phyloP scores from a whole-genome alignment of 495 filamentous ascomycete species.

The Geopyxis carbonaria region DNA sequence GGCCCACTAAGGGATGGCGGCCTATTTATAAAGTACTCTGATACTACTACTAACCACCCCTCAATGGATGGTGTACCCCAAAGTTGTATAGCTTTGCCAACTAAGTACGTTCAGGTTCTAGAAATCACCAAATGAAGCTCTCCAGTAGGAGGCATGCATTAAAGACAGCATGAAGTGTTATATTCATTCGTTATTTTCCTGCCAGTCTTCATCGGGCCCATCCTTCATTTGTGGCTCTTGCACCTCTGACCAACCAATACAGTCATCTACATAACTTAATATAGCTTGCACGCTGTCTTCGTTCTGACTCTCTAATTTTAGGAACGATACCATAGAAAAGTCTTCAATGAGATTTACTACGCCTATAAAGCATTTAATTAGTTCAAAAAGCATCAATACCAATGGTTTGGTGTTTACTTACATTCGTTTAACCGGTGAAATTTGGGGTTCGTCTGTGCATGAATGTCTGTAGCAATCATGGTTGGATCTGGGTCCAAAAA shows the following conservation, averaged over 20 bases:
- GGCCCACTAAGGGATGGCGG: too few species aligned
- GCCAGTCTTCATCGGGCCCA: slow-evolving; percentile 50
- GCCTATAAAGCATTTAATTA: slow-evolving; percentile 29
- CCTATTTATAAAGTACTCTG: too few species aligned
- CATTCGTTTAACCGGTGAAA: slow-evolving; percentile 25
- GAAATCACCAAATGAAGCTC: too few species aligned
- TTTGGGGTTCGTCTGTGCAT: slow-evolving; percentile 24
- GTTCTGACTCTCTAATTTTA: slow-evolving; percentile 75
- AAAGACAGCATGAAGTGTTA: too few species aligned
- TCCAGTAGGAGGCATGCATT: too few species aligned
- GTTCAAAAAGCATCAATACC: background rate
- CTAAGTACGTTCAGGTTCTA: too few species aligned
- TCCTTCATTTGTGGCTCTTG: slow-evolving; percentile 83
- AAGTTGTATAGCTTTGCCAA: too few species aligned
- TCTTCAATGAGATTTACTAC: slow-evolving; percentile 83
- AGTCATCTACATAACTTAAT: slow-evolving; percentile 94
- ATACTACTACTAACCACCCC: too few species aligned
- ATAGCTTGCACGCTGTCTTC: slow-evolving; percentile 84
- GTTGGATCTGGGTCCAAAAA: slow-evolving; percentile 71
- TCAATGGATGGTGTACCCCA: too few species aligned
- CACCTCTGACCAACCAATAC: slow-evolving; percentile 87
- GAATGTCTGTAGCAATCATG: slow-evolving; percentile 22
- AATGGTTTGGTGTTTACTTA: slow-evolving; percentile 2
- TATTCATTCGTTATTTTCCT: too few species aligned
- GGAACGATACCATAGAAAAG: slow-evolving; percentile 93